Percentiles rank a stretch among this genome's conserved stretches.
These are phyloP conservation scores for Aspergillus taichungensis DNA, from an alignment of 495 filamentous ascomycete species.

Conservation along the genomic window DNA sequence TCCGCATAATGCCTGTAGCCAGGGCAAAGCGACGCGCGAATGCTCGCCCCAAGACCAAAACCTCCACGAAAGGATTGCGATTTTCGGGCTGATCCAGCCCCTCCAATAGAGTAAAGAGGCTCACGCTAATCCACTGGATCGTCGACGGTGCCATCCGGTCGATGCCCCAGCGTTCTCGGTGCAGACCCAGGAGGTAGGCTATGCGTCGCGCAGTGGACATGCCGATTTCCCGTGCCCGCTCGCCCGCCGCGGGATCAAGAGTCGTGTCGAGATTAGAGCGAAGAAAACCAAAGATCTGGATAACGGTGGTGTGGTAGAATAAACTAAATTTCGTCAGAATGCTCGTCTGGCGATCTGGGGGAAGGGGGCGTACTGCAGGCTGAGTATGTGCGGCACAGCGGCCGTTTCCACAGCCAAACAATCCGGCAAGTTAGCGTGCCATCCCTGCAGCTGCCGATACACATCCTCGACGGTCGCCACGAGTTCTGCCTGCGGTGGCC, in stretches of 20 bases:
- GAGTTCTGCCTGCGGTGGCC: slow-evolving; percentile 10
- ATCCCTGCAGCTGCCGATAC: slow-evolving; percentile 19
- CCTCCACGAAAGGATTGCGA: slow-evolving; percentile 20
- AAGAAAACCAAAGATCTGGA: slow-evolving; percentile 18
- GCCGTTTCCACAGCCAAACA: slow-evolving; percentile 13
- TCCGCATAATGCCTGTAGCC: slow-evolving; percentile 24
- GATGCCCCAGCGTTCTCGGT: slow-evolving; percentile 21
- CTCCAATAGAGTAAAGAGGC: slow-evolving; percentile 23
- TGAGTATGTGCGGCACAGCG: slow-evolving; percentile 21
- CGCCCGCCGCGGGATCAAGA: not conserved
- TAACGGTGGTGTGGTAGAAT: slow-evolving; percentile 22
- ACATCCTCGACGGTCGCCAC: slow-evolving; percentile 9
- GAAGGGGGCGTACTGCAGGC: slow-evolving; percentile 21
- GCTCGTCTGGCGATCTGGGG: not conserved
- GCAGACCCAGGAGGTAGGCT: slow-evolving; percentile 13
- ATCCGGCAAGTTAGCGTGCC: slow-evolving; percentile 22
- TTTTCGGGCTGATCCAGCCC: slow-evolving; percentile 16
- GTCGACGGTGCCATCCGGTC: slow-evolving; percentile 19
- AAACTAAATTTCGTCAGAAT: slow-evolving; percentile 7
- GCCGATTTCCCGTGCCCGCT: slow-evolving; percentile 2
- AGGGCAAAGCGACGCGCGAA: slow-evolving; percentile 22
- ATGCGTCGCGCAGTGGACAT: slow-evolving; percentile 14
- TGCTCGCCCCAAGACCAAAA: slow-evolving; percentile 16
- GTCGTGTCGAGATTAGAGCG: not conserved
- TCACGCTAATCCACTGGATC: slow-evolving; percentile 24